Base-by-base conservation (phyloP, 2,329 filamentous ascomycete genomes). In the Alternaria brassicae region DNA sequence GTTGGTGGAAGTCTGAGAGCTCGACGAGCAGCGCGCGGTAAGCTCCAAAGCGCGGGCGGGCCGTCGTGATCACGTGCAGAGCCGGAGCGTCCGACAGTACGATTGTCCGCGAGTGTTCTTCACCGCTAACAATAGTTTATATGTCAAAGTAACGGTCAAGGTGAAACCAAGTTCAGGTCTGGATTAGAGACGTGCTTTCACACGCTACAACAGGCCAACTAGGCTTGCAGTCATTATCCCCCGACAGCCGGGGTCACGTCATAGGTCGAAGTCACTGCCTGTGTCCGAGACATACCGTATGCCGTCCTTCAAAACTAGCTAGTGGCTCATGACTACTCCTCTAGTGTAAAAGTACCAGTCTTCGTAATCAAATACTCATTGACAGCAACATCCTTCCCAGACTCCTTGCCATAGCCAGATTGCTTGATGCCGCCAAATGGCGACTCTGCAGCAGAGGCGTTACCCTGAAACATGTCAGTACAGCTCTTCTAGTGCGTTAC, bases 361-460 rank as follows among this genome's bases (percentile, higher is more conserved):
- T 89, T 89, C 12, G 85, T 86, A 42, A 89, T 84, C 67, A 87
- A 60, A 66, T 88, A 89, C 72, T 89, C 87, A 42, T 83, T 81
- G 19, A 89, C 82, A 3, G 87, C 87, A 48, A 89, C 86, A 62
- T 89, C 86, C 75, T 88, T 89, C 15, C 88, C 88, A 30, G 82
- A 85, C 71, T 89, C 88, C 74, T 90, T 89, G 21, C 88, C 88
- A 71, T 89, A 89, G 0, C 88, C 88, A 6, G 84, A 86, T 70
- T 89, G 86, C 78, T 89, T 89, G 69, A 89, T 88, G 3, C 88
- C 88, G 17, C 88, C 88, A 69, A 90, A 90, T 3, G 88, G 88
- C 21, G 85, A 85, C 71, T 90, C 88, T 0, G 87, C 87, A 2
- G 87, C 87, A 1, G 86, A 89, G n/a, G 83, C 81, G 68, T 89